These are phyloP conservation scores for Nicotiana tabacum DNA, from an alignment of 257 asterid genomes.

Conservation along the genomic window DNA sequence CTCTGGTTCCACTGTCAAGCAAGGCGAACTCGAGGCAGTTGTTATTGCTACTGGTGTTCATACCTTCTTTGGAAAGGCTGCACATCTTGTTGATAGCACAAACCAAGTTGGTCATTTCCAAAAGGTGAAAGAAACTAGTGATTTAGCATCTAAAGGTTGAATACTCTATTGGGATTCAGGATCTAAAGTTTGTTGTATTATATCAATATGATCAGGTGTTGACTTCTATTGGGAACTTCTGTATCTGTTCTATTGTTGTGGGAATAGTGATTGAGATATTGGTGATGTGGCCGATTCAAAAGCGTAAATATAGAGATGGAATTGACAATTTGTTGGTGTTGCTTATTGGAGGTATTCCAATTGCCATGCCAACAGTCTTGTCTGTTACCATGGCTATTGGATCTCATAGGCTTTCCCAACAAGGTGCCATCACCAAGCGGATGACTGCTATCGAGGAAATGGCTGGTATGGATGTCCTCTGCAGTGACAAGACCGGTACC, in stretches of 20 bases:
- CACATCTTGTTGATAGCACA: conserved; percentile 85
- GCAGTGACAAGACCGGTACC: conserved; percentile 91
- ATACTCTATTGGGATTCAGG: not conserved
- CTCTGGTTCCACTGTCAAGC: conserved; percentile 90
- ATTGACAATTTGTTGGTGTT: conserved; percentile 70
- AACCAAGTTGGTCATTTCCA: conserved; percentile 82
- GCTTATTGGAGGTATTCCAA: conserved; percentile 85
- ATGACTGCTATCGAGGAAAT: conserved; percentile 92
- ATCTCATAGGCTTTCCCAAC: conserved; percentile 74
- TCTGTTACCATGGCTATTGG: conserved; percentile 93
- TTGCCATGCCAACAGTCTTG: conserved; percentile 87
- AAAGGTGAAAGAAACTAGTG: conserved; percentile 31
- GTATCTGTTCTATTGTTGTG: conserved; percentile 62
- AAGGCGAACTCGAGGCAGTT: conserved; percentile 81
- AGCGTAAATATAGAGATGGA: conserved; percentile 55
- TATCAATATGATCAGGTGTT: conserved; percentile 40
- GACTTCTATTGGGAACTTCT: conserved; percentile 76
- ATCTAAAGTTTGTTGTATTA: not conserved
- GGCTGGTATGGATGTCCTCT: conserved; percentile 93
- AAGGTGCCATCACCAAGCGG: conserved; percentile 86
- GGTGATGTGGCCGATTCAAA: conserved; percentile 79
- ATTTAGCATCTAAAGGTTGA: not conserved
- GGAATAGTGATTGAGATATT: conserved; percentile 60
- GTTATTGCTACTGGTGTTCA: conserved; percentile 81
- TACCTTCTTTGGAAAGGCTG: conserved; percentile 86